phyloP scores from a whole-genome alignment of 148 eudicot genomes.

The Rhododendron griersonianum region DNA sequence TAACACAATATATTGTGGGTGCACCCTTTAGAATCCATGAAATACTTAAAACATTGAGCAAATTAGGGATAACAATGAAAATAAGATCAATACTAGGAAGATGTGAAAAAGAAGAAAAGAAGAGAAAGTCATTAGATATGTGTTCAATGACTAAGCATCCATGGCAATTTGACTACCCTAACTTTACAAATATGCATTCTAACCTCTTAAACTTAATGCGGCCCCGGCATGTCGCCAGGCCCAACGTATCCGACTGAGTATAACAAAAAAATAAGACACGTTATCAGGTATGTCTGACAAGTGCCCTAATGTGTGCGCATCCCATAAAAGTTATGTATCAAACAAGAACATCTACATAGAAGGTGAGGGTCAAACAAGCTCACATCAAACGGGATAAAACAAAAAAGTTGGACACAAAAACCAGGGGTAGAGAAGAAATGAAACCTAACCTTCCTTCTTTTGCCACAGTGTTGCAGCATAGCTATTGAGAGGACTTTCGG shows the following conservation, averaged over 20 bases:
- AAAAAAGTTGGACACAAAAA: not conserved
- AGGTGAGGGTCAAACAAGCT: not conserved
- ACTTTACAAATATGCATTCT: not conserved
- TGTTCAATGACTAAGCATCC: not conserved
- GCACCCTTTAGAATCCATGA: not conserved
- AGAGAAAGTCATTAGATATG: not conserved
- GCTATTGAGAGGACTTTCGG: slow-evolving; percentile 46
- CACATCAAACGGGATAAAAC: not conserved
- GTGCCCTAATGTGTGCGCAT: not conserved
- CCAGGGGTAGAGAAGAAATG: not conserved
- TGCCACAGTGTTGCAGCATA: slow-evolving; percentile 49
- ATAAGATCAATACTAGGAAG: not conserved
- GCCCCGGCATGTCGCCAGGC: not conserved
- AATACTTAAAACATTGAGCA: not conserved
- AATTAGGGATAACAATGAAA: not conserved
- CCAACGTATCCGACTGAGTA: not conserved
- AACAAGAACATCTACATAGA: not conserved
- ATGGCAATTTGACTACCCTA: not conserved
- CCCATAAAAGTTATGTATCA: not conserved
- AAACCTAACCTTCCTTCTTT: slow-evolving; percentile 36
- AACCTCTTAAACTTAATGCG: not conserved
- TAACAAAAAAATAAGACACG: not conserved
- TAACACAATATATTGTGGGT: not conserved
- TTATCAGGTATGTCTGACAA: not conserved
- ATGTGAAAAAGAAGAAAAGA: not conserved